Conservation (phyloP, 148 eudicot genomes). For the Selenicereus undatus region DNA sequence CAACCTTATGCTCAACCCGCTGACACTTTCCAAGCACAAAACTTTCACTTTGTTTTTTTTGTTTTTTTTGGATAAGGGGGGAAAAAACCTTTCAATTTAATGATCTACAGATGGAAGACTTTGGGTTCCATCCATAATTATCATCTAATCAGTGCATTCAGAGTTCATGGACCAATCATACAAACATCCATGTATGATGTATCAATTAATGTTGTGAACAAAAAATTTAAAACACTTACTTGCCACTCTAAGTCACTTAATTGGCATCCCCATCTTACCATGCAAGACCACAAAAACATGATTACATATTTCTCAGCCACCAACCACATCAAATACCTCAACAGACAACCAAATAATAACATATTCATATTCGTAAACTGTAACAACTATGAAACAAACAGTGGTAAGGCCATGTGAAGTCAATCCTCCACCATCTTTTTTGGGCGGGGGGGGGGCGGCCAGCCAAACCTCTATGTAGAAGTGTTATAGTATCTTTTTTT, state of each 20-base stretch:
- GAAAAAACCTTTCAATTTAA: too few species aligned
- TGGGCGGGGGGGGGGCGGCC: too few species aligned
- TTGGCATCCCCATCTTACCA: neutral
- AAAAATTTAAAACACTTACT: neutral
- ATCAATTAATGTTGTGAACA: neutral
- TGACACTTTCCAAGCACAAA: neutral
- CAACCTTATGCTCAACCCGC: neutral
- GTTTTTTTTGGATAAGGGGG: too few species aligned
- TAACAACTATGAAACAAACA: neutral
- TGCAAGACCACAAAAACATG: neutral
- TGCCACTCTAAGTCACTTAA: neutral
- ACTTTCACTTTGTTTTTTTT: too few species aligned
- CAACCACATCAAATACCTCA: neutral
- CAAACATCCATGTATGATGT: neutral
- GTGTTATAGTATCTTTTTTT: neutral
- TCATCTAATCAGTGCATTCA: neutral
- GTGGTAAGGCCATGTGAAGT: neutral
- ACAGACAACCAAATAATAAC: neutral
- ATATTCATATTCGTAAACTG: too few species aligned
- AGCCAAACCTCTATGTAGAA: neutral
- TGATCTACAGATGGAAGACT: too few species aligned
- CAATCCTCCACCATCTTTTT: neutral
- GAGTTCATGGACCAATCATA: neutral
- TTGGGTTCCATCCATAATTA: neutral
- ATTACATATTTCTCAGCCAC: too few species aligned